Evolutionary conservation across 129 eudicot genomes (phyloP), one percentile per base, ranked within the genome.

Genomic region (Centrapalus pauciflorus): DNA sequence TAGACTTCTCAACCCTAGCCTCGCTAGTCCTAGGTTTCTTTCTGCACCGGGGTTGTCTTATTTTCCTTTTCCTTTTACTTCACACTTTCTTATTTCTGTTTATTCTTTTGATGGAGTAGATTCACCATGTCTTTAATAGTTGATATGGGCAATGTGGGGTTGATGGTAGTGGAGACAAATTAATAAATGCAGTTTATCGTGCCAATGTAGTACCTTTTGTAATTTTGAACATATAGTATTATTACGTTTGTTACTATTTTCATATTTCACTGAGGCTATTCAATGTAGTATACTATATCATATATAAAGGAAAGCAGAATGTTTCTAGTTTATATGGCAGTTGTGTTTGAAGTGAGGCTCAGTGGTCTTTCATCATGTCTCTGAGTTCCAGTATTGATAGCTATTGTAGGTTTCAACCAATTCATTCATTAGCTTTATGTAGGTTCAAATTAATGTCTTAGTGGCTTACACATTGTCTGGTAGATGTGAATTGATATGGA

Each of bases 261-360:
- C 4, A 8, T 24, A 13, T 51, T 7, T 61, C 17, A 16, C 11
- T 16, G 12, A 16, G 55, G 40, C 25, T 34, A 50, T 49, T 29
- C 46, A 34, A 32, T 61, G 54, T 48, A 58, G 54, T 46, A 24
- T 5, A 49, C 23, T 29, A 28, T 29, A 30, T 24, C 11, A 9
- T 0, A 14, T 71, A 23, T 33, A 61, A 45, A 32, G 32, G 4
- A 4, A 28, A 48, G 37, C 26, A 20, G 61, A 41, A 71, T 19
- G 21, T 32, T 61, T 60, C 3, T 45, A 21, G 58, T 70, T 70
- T 41, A 27, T 28, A 28, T 70, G 45, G 4, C 43, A 64, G 40
- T 1, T 64, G 56, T 25, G 6, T 3, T 57, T 17, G 17, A 43
- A 9, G 16, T 7, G 69, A 43, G 40, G 13, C 26, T 16, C 4